A percentile compares a stretch with the other conserved stretches of the same genome.
phyloP scores from a whole-genome alignment of 345 rosid species.

The Populus euphratica region DNA sequence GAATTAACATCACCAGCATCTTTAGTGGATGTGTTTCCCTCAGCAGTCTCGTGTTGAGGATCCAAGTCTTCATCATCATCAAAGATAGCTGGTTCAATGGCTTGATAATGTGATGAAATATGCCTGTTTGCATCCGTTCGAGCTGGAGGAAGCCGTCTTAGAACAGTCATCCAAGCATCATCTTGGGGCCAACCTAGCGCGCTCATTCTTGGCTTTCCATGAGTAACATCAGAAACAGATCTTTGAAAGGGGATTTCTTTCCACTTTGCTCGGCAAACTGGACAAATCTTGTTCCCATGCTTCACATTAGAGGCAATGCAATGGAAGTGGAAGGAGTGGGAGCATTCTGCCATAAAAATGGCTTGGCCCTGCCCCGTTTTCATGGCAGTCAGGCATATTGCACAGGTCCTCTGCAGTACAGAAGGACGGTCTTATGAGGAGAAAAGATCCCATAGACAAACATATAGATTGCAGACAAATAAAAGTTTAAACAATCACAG shows the following conservation, averaged over 20 bases:
- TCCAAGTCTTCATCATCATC: constrained; percentile 25
- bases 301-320: constrained; percentile 29
- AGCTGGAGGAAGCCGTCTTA: constrained; percentile 21
- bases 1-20: constrained; percentile 13
- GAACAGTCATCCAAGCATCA: constrained; percentile 22
- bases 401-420: constrained; percentile 55
- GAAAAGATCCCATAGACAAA: constrained; percentile 2
- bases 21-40: not conserved
- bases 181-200: constrained; percentile 15
- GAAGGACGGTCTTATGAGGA: constrained; percentile 19
- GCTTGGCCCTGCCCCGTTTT: constrained; percentile 30
- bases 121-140: constrained; percentile 12
- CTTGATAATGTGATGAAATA: constrained; percentile 10
- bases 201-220: constrained; percentile 18
- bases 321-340: constrained; percentile 32
- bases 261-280: constrained; percentile 36
- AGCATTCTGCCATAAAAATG: constrained; percentile 30
- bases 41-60: not conserved
- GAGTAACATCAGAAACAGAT: constrained; percentile 2
- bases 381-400: constrained; percentile 26
- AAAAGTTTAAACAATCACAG: not conserved
- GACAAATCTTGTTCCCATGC: constrained; percentile 30
- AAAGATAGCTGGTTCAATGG: constrained; percentile 18
- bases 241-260: constrained; percentile 29
- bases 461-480: not conserved